A percentile compares a stretch with the other conserved stretches of the same genome.
Conservation (phyloP, 179 eudicot genomes). For the Patellifolia procumbens region DNA sequence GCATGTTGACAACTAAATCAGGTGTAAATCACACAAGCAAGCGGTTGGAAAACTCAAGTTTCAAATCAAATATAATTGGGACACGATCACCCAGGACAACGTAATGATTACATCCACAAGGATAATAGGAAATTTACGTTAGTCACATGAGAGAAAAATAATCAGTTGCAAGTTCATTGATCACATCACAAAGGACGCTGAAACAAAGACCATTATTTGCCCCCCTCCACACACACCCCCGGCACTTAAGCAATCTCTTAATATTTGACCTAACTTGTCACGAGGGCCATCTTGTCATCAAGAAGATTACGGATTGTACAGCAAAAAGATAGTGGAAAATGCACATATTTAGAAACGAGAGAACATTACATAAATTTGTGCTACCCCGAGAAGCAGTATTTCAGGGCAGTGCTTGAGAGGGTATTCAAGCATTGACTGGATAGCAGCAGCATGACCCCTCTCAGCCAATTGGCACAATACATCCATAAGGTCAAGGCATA, state of each 20-base stretch:
- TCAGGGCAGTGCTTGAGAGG: constrained; percentile 86
- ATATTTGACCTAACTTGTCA: no score
- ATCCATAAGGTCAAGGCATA: constrained; percentile 81
- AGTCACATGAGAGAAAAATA: not conserved
- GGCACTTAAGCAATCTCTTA: not conserved
- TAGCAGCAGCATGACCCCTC: constrained; percentile 72
- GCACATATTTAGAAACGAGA: constrained; percentile 9
- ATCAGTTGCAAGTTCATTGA: not conserved
- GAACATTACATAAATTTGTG: constrained; percentile 70
- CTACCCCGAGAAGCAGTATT: constrained; percentile 84
- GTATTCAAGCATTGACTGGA: constrained; percentile 67
- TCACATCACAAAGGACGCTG: not conserved
- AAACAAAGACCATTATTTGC: not conserved
- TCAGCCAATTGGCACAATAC: constrained; percentile 88
- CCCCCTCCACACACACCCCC: no score
- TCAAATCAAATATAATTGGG: not conserved
- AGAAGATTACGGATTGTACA: not conserved
- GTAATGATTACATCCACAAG: not conserved
- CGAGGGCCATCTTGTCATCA: not conserved
- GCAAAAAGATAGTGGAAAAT: not conserved
- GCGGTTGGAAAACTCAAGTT: not conserved
- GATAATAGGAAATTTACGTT: not conserved
- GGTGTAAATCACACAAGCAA: not conserved
- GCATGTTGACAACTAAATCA: not conserved
- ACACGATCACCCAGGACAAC: not conserved